These are phyloP conservation scores for Calonectria henricotiae DNA, from an alignment of 2,329 filamentous ascomycete genomes.

Conservation along the genomic window DNA sequence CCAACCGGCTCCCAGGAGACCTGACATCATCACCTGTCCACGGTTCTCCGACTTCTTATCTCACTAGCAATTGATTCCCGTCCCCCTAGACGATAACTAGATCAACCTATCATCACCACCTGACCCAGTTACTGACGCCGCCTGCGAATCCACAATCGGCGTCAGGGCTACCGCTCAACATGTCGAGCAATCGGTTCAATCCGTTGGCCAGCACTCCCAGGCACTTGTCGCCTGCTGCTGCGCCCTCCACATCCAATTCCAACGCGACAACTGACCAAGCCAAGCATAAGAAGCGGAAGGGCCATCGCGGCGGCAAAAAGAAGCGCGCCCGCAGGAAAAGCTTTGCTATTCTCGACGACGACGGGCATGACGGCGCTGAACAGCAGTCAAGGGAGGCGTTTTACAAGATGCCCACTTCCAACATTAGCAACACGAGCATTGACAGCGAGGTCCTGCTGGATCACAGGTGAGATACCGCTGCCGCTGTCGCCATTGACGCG, in stretches of 20 bases:
- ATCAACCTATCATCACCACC: constrained; percentile 24
- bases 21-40: constrained; percentile 52
- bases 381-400: constrained; percentile 61
- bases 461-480: constrained; percentile 75
- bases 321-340: constrained; percentile 84
- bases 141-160: constrained; percentile 17
- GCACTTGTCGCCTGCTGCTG: constrained; percentile 35
- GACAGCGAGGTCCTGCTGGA: constrained; percentile 92
- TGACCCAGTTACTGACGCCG: constrained; percentile 17
- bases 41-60: constrained; percentile 14
- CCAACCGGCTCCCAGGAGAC: constrained; percentile 31
- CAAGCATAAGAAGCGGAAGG: constrained; percentile 75
- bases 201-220: constrained; percentile 47
- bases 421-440: constrained; percentile 86
- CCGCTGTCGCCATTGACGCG: not conserved
- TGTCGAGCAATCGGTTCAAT: constrained; percentile 57
- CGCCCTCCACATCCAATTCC: constrained; percentile 40
- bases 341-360: constrained; percentile 78
- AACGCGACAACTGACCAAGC: constrained; percentile 39
- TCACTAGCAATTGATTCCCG: constrained; percentile 32
- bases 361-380: constrained; percentile 60
- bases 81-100: constrained; percentile 25
- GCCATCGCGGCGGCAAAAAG: constrained; percentile 84
- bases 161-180: constrained; percentile 42
- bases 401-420: constrained; percentile 68